Evolutionary conservation across 2,329 filamentous ascomycete species (phyloP), one percentile per base, ranked within the genome.

Genomic region (Xylariaceae sp.): DNA sequence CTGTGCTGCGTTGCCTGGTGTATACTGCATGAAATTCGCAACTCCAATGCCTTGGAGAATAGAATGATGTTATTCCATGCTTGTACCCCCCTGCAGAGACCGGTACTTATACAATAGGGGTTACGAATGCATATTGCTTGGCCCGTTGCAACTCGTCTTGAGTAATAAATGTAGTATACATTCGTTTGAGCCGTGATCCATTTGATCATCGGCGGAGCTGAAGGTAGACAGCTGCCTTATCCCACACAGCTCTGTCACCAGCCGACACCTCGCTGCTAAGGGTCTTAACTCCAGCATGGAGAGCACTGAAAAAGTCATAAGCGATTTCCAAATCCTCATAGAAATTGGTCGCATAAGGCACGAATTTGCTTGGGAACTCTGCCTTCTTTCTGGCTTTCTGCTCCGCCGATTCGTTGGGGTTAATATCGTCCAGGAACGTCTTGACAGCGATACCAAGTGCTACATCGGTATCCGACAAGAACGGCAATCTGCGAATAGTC

Each of bases 391-490:
- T 65, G 18, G 74, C 72, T 52, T 78, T 77, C 56, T 74, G 69
- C 56, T 82, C 78, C 2, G 73, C 74, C 8, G 82, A 78, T 61
- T 88, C 82, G 7, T 78, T 75, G 17, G 81, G 79, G 54, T 84
- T 81, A 53, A 92, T 78, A 60, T 92, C 88, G 65, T 91, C 88
- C 18, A 91, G 81, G 70, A 90, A 90, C 7, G 88, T 90, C 73
- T 91, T 90, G 47, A 92, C 85, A 0, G 89, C 89, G 62, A 94
- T 89, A 34, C 88, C 89, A 39, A 94, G 80, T 10, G 85, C 88
- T 52, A 90, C 87, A 68, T 92, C 88, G 9, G 88, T 86, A 64
- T 90, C 86, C 15, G 80, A 77, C 17, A 84, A 75, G 71, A 92
- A 89, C 7, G 88, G 88, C 3, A 92, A 76, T 56, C 82, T 85